Evolutionary conservation across 2,329 filamentous ascomycete genomes (phyloP).

Genomic region (Trichoderma koningiopsis): DNA sequence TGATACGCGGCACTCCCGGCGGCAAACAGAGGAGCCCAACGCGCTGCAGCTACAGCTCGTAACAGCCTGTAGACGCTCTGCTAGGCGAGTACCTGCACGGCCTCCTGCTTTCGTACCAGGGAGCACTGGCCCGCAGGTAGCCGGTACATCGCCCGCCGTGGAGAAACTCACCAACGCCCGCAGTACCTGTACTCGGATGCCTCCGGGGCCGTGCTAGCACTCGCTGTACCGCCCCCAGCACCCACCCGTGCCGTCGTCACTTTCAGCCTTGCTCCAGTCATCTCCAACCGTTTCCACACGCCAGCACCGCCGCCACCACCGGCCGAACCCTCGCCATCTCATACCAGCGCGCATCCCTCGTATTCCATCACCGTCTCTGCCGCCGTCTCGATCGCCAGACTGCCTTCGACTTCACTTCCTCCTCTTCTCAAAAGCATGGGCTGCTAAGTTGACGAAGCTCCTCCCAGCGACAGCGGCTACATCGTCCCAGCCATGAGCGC

Average conservation of each 20-base stretch:
- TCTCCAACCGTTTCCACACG: slow-evolving; percentile 2
- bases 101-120: background rate
- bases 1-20: background rate
- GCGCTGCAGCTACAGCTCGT: background rate
- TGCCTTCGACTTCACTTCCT: background rate
- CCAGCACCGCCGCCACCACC: slow-evolving; percentile 13
- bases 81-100: background rate
- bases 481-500: slow-evolving; percentile 29
- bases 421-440: slow-evolving; percentile 21
- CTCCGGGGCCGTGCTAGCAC: background rate
- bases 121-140: background rate
- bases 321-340: background rate
- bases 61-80: background rate
- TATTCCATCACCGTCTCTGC: background rate
- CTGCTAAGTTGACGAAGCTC: slow-evolving; percentile 8
- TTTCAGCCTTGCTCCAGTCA: slow-evolving; percentile 20
- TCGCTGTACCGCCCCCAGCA: background rate
- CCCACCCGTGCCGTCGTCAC: slow-evolving; percentile 15
- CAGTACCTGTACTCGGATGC: background rate
- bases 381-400: background rate
- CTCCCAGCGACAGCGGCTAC: slow-evolving; percentile 17
- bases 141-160: background rate
- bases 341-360: slow-evolving; percentile 9
- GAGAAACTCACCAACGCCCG: background rate
- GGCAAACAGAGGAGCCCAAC: background rate